Conservation (phyloP, 768 basidiomycete genomes). For the Leccinum subgranulosum region DNA sequence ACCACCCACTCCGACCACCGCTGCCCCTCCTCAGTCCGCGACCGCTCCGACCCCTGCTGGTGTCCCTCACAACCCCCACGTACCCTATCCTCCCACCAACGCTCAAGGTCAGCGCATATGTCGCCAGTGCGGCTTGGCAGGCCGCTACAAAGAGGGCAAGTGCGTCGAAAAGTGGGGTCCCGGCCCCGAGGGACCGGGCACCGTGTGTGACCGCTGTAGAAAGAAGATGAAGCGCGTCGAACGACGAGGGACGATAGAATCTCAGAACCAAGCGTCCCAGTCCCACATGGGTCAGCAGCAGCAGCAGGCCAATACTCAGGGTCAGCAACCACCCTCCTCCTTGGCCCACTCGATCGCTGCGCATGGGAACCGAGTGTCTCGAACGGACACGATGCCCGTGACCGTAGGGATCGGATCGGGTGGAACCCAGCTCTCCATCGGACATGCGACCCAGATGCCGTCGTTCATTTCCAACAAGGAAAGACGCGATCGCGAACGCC, state of each 20-base stretch:
- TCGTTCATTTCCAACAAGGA: constrained; percentile 24
- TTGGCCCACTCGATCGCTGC: constrained; percentile 19
- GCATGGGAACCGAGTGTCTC: constrained; percentile 22
- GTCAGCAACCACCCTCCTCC: not conserved
- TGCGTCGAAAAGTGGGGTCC: constrained; percentile 90
- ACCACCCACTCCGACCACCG: constrained; percentile 14
- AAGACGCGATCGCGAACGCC: constrained; percentile 25
- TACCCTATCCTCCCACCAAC: constrained; percentile 38
- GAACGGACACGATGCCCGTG: constrained; percentile 34
- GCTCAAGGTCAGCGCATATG: constrained; percentile 71
- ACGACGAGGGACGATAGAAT: constrained; percentile 62
- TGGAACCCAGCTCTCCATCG: constrained; percentile 23
- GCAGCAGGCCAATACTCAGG: constrained; percentile 6
- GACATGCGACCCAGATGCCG: constrained; percentile 19
- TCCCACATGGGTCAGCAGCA: constrained; percentile 12
- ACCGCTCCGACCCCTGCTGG: not conserved
- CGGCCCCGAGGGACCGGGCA: constrained; percentile 79
- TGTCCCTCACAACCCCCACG: constrained; percentile 7
- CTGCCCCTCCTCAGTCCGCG: constrained; percentile 10
- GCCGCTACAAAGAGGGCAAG: constrained; percentile 79
- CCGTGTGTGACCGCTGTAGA: constrained; percentile 81
- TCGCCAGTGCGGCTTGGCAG: constrained; percentile 68
- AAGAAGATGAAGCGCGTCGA: constrained; percentile 89
- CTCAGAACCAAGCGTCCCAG: constrained; percentile 24
- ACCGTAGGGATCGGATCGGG: constrained; percentile 24